Conservation (phyloP, 495 filamentous ascomycete species). For the Xeromyces bisporus region DNA sequence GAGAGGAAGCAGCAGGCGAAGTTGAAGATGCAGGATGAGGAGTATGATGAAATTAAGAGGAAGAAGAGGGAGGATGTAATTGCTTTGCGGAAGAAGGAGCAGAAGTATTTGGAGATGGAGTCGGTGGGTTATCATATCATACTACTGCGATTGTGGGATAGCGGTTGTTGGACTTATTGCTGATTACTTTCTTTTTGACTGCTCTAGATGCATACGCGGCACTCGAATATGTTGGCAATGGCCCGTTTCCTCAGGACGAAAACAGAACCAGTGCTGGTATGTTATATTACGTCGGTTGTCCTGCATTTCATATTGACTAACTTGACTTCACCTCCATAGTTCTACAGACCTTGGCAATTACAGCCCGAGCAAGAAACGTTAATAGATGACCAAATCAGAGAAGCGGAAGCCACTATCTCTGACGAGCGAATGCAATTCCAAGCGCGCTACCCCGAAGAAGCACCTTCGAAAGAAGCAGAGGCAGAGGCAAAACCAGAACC, state of each 20-base stretch:
- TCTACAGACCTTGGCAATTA: conserved; percentile 77
- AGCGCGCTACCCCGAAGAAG: conserved; percentile 14
- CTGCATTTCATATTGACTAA: conserved; percentile 3
- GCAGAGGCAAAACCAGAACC: conserved; percentile 2
- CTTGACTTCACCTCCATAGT: conserved; percentile 34
- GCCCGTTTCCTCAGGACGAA: conserved; percentile 63
- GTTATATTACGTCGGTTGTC: conserved; percentile 9
- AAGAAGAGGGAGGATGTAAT: conserved; percentile 43
- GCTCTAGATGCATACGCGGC: conserved; percentile 60
- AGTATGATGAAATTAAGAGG: conserved; percentile 51
- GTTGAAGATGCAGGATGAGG: conserved; percentile 53
- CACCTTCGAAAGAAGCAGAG: background rate
- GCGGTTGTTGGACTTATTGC: no score
- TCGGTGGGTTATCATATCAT: conserved; percentile 38
- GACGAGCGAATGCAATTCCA: conserved; percentile 36
- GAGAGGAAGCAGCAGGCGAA: conserved; percentile 80
- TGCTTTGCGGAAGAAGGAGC: conserved; percentile 44
- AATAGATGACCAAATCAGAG: conserved; percentile 42
- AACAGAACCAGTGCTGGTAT: conserved; percentile 60
- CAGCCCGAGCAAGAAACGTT: conserved; percentile 41
- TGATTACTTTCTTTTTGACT: background rate
- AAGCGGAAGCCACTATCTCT: conserved; percentile 34
- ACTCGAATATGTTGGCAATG: conserved; percentile 51
- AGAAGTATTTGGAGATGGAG: conserved; percentile 61
- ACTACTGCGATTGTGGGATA: background rate